Evolutionary conservation across 441 rosid genomes (phyloP).

Genomic region (Adansonia gregorii): DNA sequence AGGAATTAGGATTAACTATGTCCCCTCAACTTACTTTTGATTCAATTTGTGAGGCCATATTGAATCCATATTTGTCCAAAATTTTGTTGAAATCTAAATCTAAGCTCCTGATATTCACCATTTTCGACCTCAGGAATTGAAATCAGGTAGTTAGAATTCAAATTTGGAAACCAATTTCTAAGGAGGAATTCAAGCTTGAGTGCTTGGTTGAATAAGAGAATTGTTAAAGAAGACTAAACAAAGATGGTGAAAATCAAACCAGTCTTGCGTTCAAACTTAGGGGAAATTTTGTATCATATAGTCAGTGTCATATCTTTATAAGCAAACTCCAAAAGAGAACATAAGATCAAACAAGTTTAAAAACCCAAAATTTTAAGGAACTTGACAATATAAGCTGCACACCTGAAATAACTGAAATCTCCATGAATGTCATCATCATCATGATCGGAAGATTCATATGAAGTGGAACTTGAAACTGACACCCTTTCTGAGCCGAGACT

Average conservation of each 20-base stretch:
- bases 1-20: not conserved
- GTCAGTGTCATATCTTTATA: not conserved
- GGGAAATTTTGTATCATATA: not conserved
- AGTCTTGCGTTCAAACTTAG: not conserved
- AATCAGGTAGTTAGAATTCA: not conserved
- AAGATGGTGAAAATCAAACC: not conserved
- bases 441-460: constrained; percentile 12
- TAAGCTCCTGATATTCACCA: not conserved
- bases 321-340: not conserved
- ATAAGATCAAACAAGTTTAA: not conserved
- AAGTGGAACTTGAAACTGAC: constrained; percentile 3
- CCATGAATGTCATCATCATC: constrained; percentile 20
- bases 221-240: not conserved
- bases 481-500: constrained; percentile 14
- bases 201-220: not conserved
- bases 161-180: not conserved
- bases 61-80: not conserved
- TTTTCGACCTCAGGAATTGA: not conserved
- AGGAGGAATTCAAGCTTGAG: not conserved
- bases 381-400: not conserved
- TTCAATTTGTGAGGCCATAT: not conserved
- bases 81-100: not conserved
- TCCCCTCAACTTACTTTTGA: not conserved
- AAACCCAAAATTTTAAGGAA: not conserved
- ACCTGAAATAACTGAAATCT: constrained; percentile 22